Evolutionary conservation across 371 early-diverging fungal species (phyloP).

Genomic region (Mucor plumbeus): DNA sequence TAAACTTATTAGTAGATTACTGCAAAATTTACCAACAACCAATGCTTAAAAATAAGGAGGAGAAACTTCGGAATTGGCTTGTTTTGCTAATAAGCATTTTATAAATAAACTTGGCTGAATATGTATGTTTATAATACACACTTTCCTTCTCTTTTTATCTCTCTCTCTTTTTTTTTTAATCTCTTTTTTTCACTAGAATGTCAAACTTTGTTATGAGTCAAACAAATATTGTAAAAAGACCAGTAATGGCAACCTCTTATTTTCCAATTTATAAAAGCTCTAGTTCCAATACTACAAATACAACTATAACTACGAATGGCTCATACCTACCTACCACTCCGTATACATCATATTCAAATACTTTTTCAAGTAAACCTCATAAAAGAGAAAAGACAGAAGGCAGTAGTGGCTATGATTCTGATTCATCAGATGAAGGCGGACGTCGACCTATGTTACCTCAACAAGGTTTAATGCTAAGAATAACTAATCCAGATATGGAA

Average conservation of each 20-base stretch:
- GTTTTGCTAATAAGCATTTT: background rate
- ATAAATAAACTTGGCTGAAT: background rate
- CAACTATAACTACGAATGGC: background rate
- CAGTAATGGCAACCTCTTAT: background rate
- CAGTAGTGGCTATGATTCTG: constrained; percentile 12
- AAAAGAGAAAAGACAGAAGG: background rate
- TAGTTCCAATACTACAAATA: background rate
- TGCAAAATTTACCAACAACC: constrained; percentile 14
- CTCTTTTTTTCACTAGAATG: background rate
- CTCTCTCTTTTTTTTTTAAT: background rate
- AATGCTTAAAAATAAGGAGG: constrained; percentile 1
- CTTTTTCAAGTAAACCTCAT: background rate
- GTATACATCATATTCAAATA: background rate
- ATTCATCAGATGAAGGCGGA: constrained; percentile 14
- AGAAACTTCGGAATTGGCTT: background rate
- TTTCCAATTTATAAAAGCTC: constrained; percentile 3
- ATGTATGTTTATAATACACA: background rate
- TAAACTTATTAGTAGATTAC: constrained; percentile 23
- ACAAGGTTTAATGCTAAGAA: constrained; percentile 4
- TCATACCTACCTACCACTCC: background rate
- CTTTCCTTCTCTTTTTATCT: background rate
- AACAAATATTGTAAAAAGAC: background rate
- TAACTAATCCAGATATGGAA: constrained; percentile 9
- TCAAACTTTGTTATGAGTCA: background rate
- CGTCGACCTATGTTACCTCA: background rate